Evolutionary conservation across 768 basidiomycete species (phyloP), one percentile per base, ranked within the genome.

Genomic region (Kwoniella bestiolae): DNA sequence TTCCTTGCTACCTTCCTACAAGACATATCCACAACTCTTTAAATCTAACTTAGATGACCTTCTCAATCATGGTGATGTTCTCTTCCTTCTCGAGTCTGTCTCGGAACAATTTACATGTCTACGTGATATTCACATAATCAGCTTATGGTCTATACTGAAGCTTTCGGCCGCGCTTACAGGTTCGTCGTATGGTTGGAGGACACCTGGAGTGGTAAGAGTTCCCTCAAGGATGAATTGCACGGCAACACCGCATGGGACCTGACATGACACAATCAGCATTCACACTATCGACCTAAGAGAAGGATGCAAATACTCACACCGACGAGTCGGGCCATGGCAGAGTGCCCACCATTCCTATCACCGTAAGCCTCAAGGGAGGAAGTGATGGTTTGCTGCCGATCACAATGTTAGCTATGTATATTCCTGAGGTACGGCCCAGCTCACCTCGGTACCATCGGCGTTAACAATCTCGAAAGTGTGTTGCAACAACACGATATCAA

Each of bases 401-500:
- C 14, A n/a, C 44, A 3, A 29, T 25, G 23, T 28, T 34, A 26
- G 45, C 21, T 11, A 50, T 31, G 11, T 21, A n/a, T n/a, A 21
- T 44, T 23, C 26, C 31, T 41, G 5, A 47, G n/a, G 41, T 26
- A 26, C 11, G 8, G 5, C 35, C 3, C 25, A 35, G 29, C 86
- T 56, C 66, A 88, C 89, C 82, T 86, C 83, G 52, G 82, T 85
- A 51, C 95, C 94, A 75, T 97, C 92, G 34, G 86, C 85, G 86
- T 90, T 91, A 79, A 94, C 89, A 38, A 98, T 89, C 72, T 92
- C 83, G 79, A 99, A 98, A 84, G 94, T 95, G 86, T 99, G 95
- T 83, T 97, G 95, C 59, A 99, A 87, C 89, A 98, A 92, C 66
- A 99, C 91, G 66, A 98, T 87, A 81, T 99, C 95, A 11, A 92